Base-by-base conservation (phyloP, 2,329 filamentous ascomycete species). In the Aspergillus bombycis region DNA sequence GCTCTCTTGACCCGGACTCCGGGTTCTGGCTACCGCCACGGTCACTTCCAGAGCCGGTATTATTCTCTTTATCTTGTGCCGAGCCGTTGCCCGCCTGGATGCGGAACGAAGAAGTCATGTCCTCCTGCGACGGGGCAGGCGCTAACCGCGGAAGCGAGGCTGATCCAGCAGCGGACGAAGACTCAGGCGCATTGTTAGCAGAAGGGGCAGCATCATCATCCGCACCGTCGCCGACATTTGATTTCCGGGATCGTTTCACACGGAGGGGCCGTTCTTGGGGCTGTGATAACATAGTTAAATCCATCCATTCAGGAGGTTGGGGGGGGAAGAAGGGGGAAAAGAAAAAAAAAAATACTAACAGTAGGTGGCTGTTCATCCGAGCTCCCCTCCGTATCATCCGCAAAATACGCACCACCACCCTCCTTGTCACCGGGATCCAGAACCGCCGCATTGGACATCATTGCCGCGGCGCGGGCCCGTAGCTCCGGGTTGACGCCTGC, bases 201-300 rank as follows among this genome's bases (percentile, higher is more conserved):
- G 63, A 68, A 4, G 59, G 62, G 45, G 67, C 46, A 11, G 72
- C 71, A 10, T 75, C 72, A 12, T 73, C 71, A n/a, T 66, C 67
- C 16, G 70, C 72, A 7, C 68, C 69, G 7, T 71, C 62, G 9
- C 68, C 63, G 36, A 73, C 62, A 43, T 78, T 78, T 14, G 76
- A 75, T 65, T 78, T 80, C 52, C 78, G 77, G 53, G 74, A 79
- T 64, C 77, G 77, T 65, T 81, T 81, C 23, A 77, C 73, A 62
- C 81, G 78, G 52, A 82, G 76, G 8, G 81, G 81, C 56, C 81
- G 75, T 74, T 83, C 80, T 72, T 80, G 75, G 48, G 81, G 81
- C 80, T 83, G 65, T 52, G 57, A 54, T 32, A 34, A 57, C 41
- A 54, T 48, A 56, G 48, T 23, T 50, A 11, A 19, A 55, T 12